A percentile compares a stretch with the other conserved stretches of the same genome.
Evolutionary conservation across 768 basidiomycete species (phyloP).

Genomic region (Boletus sp.): DNA sequence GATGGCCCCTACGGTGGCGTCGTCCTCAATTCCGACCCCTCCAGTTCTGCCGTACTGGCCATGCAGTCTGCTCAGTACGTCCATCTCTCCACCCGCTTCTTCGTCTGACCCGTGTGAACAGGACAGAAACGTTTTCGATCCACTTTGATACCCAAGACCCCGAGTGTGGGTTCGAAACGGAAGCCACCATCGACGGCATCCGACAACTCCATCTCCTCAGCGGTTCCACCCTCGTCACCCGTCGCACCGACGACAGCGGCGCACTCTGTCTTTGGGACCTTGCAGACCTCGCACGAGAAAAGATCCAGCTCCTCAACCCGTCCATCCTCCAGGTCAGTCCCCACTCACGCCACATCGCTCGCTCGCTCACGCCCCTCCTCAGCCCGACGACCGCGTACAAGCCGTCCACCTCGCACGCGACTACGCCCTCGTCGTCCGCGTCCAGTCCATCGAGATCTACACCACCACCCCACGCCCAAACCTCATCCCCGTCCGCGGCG

Average conservation of each 20-base stretch:
- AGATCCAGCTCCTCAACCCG: conserved; percentile 37
- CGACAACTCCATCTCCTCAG: conserved; percentile 37
- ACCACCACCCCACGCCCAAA: conserved; percentile 27
- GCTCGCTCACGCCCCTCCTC: background rate
- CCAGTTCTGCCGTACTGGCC: conserved; percentile 37
- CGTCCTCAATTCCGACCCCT: conserved; percentile 43
- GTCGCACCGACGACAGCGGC: conserved; percentile 24
- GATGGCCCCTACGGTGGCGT: conserved; percentile 42
- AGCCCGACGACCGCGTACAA: conserved; percentile 39
- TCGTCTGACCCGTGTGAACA: conserved; percentile 16
- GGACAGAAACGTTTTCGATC: conserved; percentile 45
- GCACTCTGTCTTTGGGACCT: conserved; percentile 40
- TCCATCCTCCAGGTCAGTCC: conserved; percentile 32
- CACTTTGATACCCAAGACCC: conserved; percentile 36
- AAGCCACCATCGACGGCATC: conserved; percentile 32
- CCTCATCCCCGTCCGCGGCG: conserved; percentile 13
- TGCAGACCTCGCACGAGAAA: conserved; percentile 27
- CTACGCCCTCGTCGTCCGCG: conserved; percentile 47
- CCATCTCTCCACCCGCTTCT: background rate
- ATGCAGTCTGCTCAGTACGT: conserved; percentile 44
- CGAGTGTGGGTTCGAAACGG: conserved; percentile 36
- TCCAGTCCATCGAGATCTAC: conserved; percentile 44
- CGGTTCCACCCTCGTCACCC: conserved; percentile 40
- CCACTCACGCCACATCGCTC: background rate
- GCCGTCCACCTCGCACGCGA: conserved; percentile 43